phyloP scores from a whole-genome alignment of 768 basidiomycete genomes.

The Russula lepida region DNA sequence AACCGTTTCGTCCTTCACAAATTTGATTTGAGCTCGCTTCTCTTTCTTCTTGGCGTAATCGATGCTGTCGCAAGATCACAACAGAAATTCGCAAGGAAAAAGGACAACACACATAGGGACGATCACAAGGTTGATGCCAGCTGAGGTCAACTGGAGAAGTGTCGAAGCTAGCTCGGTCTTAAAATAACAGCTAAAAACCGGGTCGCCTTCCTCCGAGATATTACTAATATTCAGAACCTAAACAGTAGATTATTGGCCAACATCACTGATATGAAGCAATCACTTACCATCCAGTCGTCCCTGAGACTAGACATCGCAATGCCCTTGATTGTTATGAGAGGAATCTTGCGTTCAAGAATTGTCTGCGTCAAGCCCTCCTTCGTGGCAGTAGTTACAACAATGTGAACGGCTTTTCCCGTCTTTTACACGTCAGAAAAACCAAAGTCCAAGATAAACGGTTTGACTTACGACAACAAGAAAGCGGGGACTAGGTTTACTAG shows the following conservation, averaged over 20 bases:
- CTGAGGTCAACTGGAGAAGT: slow-evolving; percentile 73
- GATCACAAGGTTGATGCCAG: slow-evolving; percentile 62
- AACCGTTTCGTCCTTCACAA: slow-evolving; percentile 82
- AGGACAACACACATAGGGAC: slow-evolving; percentile 57
- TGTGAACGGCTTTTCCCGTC: slow-evolving; percentile 81
- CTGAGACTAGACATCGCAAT: slow-evolving; percentile 82
- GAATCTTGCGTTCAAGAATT: slow-evolving; percentile 78
- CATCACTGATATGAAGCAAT: neutral
- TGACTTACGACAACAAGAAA: slow-evolving; percentile 77
- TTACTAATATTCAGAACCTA: slow-evolving; percentile 71
- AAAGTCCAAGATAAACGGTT: neutral
- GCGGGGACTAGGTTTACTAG: slow-evolving; percentile 87
- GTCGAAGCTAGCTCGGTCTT: slow-evolving; percentile 90
- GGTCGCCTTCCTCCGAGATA: slow-evolving; percentile 87
- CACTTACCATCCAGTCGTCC: slow-evolving; percentile 88
- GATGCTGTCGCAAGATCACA: slow-evolving; percentile 42
- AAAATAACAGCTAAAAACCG: slow-evolving; percentile 82
- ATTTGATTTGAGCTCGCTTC: slow-evolving; percentile 80
- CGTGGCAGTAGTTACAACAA: slow-evolving; percentile 46
- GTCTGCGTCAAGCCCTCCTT: slow-evolving; percentile 55
- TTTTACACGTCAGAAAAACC: slow-evolving; percentile 26
- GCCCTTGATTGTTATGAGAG: slow-evolving; percentile 77
- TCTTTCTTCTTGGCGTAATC: slow-evolving; percentile 97
- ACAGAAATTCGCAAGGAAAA: neutral
- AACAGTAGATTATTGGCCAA: neutral